Conservation (phyloP, 306 rosid species). For the Mimosa pudica region DNA sequence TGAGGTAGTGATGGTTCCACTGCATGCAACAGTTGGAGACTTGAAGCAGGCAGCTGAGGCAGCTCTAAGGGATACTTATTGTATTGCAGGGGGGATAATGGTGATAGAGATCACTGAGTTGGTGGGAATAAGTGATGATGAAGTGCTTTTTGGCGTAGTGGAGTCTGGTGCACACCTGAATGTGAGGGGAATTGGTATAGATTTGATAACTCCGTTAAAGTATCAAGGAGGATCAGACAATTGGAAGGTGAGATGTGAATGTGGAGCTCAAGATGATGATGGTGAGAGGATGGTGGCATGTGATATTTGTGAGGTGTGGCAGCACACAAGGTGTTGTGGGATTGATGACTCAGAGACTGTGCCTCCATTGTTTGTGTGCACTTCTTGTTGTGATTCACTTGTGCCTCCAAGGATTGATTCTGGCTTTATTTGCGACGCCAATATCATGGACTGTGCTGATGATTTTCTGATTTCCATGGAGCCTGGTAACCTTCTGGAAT, state of each 20-base stretch:
- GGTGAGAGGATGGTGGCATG: conserved; percentile 95
- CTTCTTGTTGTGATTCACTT: conserved; percentile 61
- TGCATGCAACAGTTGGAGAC: conserved; percentile 74
- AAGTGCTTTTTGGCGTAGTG: conserved; percentile 62
- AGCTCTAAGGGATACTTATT: conserved; percentile 81
- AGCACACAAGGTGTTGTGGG: conserved; percentile 76
- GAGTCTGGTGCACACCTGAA: conserved; percentile 65
- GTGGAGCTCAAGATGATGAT: conserved; percentile 88
- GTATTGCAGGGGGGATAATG: conserved; percentile 54
- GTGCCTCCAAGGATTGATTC: conserved; percentile 49
- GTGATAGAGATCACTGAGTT: conserved; percentile 64
- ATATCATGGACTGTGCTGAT: conserved; percentile 39
- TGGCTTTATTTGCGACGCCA: not conserved
- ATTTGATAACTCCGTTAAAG: conserved; percentile 50
- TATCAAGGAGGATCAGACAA: conserved; percentile 71
- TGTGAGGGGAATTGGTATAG: conserved; percentile 60
- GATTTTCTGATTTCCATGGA: conserved; percentile 34
- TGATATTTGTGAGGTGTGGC: conserved; percentile 89
- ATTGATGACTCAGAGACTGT: conserved; percentile 66
- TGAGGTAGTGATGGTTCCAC: conserved; percentile 67
- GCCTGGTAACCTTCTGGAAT: conserved; percentile 38
- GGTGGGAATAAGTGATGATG: conserved; percentile 51
- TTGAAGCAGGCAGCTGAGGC: conserved; percentile 68
- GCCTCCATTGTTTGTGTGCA: conserved; percentile 72
- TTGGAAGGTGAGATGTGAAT: conserved; percentile 79